Evolutionary conservation across 2,329 filamentous ascomycete species (phyloP).

Genomic region (Cytospora mali): DNA sequence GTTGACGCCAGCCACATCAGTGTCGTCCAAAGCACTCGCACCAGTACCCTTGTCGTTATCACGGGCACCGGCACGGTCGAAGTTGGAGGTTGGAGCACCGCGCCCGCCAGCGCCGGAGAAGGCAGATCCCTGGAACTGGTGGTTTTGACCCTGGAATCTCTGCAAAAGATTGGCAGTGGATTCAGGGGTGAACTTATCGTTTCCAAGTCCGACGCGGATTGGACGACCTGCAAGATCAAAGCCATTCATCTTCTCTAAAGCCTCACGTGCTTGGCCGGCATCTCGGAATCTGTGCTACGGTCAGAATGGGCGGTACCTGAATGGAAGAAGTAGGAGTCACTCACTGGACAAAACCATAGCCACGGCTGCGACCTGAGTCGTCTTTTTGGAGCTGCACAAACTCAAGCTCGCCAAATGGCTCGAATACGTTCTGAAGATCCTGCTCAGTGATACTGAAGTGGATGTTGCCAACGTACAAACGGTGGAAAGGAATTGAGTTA

Average conservation of each 20-base stretch:
- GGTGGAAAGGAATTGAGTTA: slow-evolving; percentile 91
- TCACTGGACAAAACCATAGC: slow-evolving; percentile 98
- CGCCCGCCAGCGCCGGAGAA: slow-evolving; percentile 91
- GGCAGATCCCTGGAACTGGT: slow-evolving; percentile 82
- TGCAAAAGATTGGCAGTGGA: slow-evolving; percentile 90
- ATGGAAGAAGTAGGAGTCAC: slow-evolving; percentile 41
- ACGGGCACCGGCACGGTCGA: slow-evolving; percentile 86
- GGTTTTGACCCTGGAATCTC: slow-evolving; percentile 83
- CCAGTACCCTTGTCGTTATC: slow-evolving; percentile 89
- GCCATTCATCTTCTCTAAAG: slow-evolving; percentile 98
- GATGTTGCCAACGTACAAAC: slow-evolving; percentile 98
- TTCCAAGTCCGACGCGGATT: slow-evolving; percentile 97
- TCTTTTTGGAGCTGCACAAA: slow-evolving; percentile 98
- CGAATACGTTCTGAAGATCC: slow-evolving; percentile 94
- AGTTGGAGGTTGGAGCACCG: slow-evolving; percentile 80
- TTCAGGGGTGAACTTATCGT: slow-evolving; percentile 99
- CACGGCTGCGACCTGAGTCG: slow-evolving; percentile 84
- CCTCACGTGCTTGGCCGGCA: slow-evolving; percentile 87
- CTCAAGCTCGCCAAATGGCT: slow-evolving; percentile 95
- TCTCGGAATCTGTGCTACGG: slow-evolving; percentile 74
- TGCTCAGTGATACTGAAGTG: slow-evolving; percentile 98
- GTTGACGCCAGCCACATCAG: slow-evolving; percentile 96
- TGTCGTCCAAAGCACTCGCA: slow-evolving; percentile 94
- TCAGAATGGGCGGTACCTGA: slow-evolving; percentile 38
- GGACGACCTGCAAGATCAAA: slow-evolving; percentile 97